phyloP scores from a whole-genome alignment of 345 rosid genomes.

The Heritiera littoralis region DNA sequence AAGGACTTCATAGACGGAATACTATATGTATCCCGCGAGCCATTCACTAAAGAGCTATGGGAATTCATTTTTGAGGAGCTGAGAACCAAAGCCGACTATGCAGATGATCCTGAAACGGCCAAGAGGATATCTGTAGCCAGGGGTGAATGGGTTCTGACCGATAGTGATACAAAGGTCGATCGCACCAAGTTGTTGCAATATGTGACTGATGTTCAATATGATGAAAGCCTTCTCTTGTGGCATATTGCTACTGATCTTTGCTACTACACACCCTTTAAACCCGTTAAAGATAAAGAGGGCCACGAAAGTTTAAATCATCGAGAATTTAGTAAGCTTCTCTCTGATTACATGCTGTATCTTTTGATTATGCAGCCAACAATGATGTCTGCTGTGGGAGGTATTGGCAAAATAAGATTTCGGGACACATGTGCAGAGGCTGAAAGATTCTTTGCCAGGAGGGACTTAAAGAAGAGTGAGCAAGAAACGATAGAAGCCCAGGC shows the following conservation, averaged over 20 bases:
- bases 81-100: constrained; percentile 34
- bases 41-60: constrained; percentile 53
- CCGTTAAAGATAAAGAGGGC: not conserved
- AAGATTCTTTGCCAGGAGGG: constrained; percentile 35
- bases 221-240: constrained; percentile 51
- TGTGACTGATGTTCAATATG: constrained; percentile 38
- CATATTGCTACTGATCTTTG: constrained; percentile 65
- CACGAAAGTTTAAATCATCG: not conserved
- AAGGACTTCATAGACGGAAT: constrained; percentile 38
- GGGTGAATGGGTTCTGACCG: constrained; percentile 57
- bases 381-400: constrained; percentile 55
- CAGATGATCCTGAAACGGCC: constrained; percentile 46
- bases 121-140: constrained; percentile 49
- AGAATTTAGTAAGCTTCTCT: constrained; percentile 46
- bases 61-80: constrained; percentile 46
- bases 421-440: constrained; percentile 52
- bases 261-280: constrained; percentile 28
- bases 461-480: not conserved
- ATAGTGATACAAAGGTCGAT: not conserved
- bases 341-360: constrained; percentile 68
- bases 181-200: constrained; percentile 35
- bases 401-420: constrained; percentile 46
- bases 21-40: constrained; percentile 36
- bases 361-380: constrained; percentile 46
- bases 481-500: constrained; percentile 15